Evolutionary conservation across 1,139 yeast genomes (phyloP), one percentile per base, ranked within the genome.

Genomic region (Yamadazyma sp.): DNA sequence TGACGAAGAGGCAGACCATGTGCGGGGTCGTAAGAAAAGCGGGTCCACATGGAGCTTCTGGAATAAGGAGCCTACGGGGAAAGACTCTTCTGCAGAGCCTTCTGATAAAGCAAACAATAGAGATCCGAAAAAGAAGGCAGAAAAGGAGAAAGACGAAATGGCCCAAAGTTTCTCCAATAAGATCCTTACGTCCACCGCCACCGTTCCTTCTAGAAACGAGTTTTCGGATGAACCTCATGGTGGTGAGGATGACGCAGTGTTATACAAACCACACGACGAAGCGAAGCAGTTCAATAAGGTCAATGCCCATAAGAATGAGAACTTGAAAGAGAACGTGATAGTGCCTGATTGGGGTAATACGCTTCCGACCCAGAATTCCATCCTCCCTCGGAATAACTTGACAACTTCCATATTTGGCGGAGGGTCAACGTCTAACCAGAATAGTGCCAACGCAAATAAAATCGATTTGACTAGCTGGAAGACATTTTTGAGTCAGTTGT

Each of bases 221-320:
- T 26, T 14, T 9, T 8, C 11, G 5, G 32, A 34, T 11, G 32
- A 34, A 2, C 23, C 25, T 5, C 49, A 79, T 8, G 22, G 22
- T 22, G 31, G 37, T 37, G 27, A 15, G 42, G 75, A 70, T 39
- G 77, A 72, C 50, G 77, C 77, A 1, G 76, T 72, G 2, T 58
- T 72, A 43, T 72, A 71, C 50, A 70, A 70, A 43, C 74, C 77
- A 2, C 77, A 72, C 42, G 65, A 66, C 41, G 63, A 67, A 38
- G 57, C 75, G 3, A 55, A 61, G 17, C 73, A 71, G 43, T 71
- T 72, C 53, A 62, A 58, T 40, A 63, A 69, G 47, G 70, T 72
- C 43, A 69, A 72, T 47, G 71, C 75, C 8, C 77, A 69, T 47
- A 69, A 68, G 45, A 71, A 71, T 48, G 76, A 71, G 46, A 67